Base-by-base conservation (phyloP, 2,329 filamentous ascomycete species). In the Pezicula radicicola region DNA sequence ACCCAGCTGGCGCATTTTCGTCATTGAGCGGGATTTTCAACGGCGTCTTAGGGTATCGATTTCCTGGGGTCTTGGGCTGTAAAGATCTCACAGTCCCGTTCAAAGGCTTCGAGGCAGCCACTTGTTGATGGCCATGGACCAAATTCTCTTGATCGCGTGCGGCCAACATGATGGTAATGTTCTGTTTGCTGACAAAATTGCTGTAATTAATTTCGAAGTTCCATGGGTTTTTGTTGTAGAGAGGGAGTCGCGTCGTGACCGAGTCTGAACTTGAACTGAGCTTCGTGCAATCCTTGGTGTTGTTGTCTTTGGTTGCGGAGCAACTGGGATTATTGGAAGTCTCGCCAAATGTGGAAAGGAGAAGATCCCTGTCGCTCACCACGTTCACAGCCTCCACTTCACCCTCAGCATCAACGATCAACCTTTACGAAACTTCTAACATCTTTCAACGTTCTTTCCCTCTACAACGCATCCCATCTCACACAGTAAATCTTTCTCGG, bases 131-230 rank as follows among this genome's bases (percentile, higher is more conserved):
- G 59, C 79, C 81, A 67, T 90, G 85, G 63, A 90, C 81, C 69
- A 90, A 73, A 71, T 97, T 97, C 72, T 97, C 92, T 73, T 96
- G 91, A 70, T 96, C 89, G 63, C 85, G 82, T 28, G 87, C 79
- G 55, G 89, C 88, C 67, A 91, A 77, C 90, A 92, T 96, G 53
- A 56, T 75, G 63, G 60, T 62, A 55, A 53, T 51, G 58, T 28
- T 18, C 54, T 27, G 50, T 48, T 53, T 16, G 37, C 15, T 40
- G 12, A 16, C 37, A 13, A 16, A 40, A 40, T 15, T 16, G n/a
- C 10, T 42, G 15, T 25, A 42, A 42, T 42, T 16, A 42, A 19
- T 16, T 18, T 21, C 18, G 6, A 6, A 21, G 16, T 46, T 46
- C 13, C 21, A 28, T 28, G 43, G 12, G 8, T 15, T 19, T 37